Evolutionary conservation across 768 basidiomycete species (phyloP).

Genomic region (Baorangia bicolor): DNA sequence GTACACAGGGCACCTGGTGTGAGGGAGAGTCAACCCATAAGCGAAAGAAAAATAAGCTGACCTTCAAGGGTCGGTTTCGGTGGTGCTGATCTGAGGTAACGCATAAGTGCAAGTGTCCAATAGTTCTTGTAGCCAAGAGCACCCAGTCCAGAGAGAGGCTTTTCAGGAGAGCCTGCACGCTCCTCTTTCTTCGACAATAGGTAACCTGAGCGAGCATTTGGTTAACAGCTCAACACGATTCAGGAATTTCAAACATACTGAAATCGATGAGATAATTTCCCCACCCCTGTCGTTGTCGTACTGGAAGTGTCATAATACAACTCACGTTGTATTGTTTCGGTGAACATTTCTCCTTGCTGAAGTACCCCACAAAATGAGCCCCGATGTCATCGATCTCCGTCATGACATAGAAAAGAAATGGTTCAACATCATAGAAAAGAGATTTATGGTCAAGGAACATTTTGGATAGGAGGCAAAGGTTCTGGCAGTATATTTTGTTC

Average conservation of each 20-base stretch:
- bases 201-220: conserved; percentile 61
- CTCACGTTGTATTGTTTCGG: conserved; percentile 96
- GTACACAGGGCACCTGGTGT: conserved; percentile 21
- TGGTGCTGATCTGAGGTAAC: conserved; percentile 65
- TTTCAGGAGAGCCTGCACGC: conserved; percentile 89
- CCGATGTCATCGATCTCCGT: conserved; percentile 88
- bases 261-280: conserved; percentile 97
- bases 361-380: conserved; percentile 95
- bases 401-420: conserved; percentile 98
- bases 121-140: conserved; percentile 94
- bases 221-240: conserved; percentile 2
- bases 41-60: conserved; percentile 33
- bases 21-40: conserved; percentile 13
- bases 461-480: conserved; percentile 94
- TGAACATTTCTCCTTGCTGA: conserved; percentile 97
- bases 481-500: conserved; percentile 99
- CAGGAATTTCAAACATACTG: conserved; percentile 49
- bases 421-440: conserved; percentile 98
- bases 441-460: conserved; percentile 99
- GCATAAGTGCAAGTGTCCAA: conserved; percentile 88
- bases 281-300: conserved; percentile 94
- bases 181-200: conserved; percentile 94
- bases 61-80: conserved; percentile 72
- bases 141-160: conserved; percentile 90
- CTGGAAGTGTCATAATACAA: conserved; percentile 98